Conservation (phyloP, 768 basidiomycete genomes). For the Kwoniella sp. region DNA sequence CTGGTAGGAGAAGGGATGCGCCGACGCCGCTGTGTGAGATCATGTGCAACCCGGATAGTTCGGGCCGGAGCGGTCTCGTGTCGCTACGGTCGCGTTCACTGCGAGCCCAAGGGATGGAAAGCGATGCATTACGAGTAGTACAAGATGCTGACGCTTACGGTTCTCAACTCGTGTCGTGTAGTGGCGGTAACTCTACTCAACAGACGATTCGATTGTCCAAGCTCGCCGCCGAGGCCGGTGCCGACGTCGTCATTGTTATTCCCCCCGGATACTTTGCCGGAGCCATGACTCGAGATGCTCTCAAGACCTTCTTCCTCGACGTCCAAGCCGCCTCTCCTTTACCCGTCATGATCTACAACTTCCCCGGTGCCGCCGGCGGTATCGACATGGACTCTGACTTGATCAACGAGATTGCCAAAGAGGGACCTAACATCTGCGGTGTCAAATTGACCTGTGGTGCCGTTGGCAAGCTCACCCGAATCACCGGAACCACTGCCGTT, state of each 20-base stretch:
- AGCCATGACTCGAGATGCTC: constrained; percentile 66
- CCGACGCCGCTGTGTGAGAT: background rate
- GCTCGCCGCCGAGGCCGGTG: constrained; percentile 80
- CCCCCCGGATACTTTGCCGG: constrained; percentile 85
- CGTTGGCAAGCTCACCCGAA: constrained; percentile 86
- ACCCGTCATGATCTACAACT: constrained; percentile 86
- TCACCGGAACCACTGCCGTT: constrained; percentile 68
- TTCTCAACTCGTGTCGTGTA: constrained; percentile 2
- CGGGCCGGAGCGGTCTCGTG: background rate
- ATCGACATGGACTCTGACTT: constrained; percentile 89
- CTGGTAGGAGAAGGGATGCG: too few relatives aligned
- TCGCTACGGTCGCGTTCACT: too few relatives aligned
- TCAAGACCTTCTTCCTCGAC: constrained; percentile 77
- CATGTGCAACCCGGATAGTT: background rate
- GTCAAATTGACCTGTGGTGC: constrained; percentile 92
- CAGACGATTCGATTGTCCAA: constrained; percentile 75
- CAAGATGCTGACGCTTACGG: too few relatives aligned
- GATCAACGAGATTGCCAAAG: constrained; percentile 74
- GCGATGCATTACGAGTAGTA: too few relatives aligned
- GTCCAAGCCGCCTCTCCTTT: constrained; percentile 78
- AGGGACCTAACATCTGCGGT: constrained; percentile 76
- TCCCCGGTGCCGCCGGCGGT: constrained; percentile 82
- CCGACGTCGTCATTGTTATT: constrained; percentile 84
- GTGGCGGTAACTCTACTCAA: constrained; percentile 75
- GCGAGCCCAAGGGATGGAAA: too few relatives aligned